Conservation (phyloP, 2,329 filamentous ascomycete genomes). For the Pseudocercospora cruenta region DNA sequence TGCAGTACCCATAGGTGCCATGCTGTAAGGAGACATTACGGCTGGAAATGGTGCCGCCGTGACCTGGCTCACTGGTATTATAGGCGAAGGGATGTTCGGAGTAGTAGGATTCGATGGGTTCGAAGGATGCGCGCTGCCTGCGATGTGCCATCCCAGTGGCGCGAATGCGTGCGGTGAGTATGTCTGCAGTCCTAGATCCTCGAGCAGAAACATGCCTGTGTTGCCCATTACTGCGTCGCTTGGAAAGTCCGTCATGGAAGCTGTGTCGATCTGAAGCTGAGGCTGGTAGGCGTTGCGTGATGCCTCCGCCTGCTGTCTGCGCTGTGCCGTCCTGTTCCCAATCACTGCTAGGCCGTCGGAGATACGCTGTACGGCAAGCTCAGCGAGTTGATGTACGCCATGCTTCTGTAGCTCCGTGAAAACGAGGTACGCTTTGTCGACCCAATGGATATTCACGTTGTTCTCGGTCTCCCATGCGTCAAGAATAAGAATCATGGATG, state of each 20-base stretch:
- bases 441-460: constrained; percentile 42
- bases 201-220: constrained; percentile 52
- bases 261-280: constrained; percentile 28
- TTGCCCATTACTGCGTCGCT: constrained; percentile 51
- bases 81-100: constrained; percentile 29
- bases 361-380: constrained; percentile 48
- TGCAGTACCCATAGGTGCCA: constrained; percentile 24
- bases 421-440: constrained; percentile 47
- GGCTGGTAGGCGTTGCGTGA: constrained; percentile 25
- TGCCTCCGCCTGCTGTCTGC: constrained; percentile 20
- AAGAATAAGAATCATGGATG: constrained; percentile 53
- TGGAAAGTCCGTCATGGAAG: constrained; percentile 33
- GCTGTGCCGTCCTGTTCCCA: constrained; percentile 23
- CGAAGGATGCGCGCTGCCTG: constrained; percentile 29
- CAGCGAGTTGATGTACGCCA: constrained; percentile 50
- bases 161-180: constrained; percentile 31
- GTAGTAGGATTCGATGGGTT: constrained; percentile 26
- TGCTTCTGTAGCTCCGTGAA: constrained; percentile 49
- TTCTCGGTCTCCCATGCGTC: constrained; percentile 50
- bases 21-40: constrained; percentile 32
- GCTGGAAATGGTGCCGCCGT: constrained; percentile 38
- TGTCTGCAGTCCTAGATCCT: constrained; percentile 50
- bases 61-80: constrained; percentile 36
- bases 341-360: constrained; percentile 37
- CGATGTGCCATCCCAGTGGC: constrained; percentile 37